Percentiles rank a stretch among this genome's conserved stretches.
Conservation (phyloP, 108 stramenopile genomes). For the Licmophora abbreviata region DNA sequence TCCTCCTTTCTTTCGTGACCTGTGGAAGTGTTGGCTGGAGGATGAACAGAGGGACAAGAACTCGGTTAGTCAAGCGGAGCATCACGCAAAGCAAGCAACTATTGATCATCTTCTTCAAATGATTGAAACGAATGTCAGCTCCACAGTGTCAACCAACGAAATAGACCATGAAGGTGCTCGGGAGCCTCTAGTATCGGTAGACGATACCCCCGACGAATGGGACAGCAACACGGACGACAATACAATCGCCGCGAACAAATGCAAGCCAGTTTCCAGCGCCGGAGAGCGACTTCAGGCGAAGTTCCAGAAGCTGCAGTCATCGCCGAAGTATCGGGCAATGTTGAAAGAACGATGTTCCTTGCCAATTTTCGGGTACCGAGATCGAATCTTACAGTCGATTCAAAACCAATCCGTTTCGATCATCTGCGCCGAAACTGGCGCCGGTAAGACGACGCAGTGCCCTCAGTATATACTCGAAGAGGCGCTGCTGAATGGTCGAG, state of each 20-base stretch:
- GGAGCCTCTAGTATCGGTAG: background rate
- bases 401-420: slow-evolving; percentile 44
- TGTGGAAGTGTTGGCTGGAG: slow-evolving; percentile 63
- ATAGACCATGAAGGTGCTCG: no score
- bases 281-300: background rate
- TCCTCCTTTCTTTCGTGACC: slow-evolving; percentile 41
- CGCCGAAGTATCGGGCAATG: slow-evolving; percentile 32
- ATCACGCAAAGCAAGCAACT: slow-evolving; percentile 4
- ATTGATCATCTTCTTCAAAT: background rate
- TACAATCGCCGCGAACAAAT: background rate
- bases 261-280: background rate
- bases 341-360: slow-evolving; percentile 23
- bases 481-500: slow-evolving; percentile 33
- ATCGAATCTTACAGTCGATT: slow-evolving; percentile 34
- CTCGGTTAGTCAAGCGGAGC: slow-evolving; percentile 5
- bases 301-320: background rate
- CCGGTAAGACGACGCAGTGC: slow-evolving; percentile 64
- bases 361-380: slow-evolving; percentile 46
- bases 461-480: slow-evolving; percentile 85
- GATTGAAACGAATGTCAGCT: slow-evolving; percentile 4
- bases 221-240: background rate
- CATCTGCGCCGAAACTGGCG: slow-evolving; percentile 61
- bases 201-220: slow-evolving; percentile 5
- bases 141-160: background rate
- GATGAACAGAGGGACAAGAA: slow-evolving; percentile 20